phyloP scores from a whole-genome alignment of 2,329 filamentous ascomycete genomes.

The Metarhizium guizhouense region DNA sequence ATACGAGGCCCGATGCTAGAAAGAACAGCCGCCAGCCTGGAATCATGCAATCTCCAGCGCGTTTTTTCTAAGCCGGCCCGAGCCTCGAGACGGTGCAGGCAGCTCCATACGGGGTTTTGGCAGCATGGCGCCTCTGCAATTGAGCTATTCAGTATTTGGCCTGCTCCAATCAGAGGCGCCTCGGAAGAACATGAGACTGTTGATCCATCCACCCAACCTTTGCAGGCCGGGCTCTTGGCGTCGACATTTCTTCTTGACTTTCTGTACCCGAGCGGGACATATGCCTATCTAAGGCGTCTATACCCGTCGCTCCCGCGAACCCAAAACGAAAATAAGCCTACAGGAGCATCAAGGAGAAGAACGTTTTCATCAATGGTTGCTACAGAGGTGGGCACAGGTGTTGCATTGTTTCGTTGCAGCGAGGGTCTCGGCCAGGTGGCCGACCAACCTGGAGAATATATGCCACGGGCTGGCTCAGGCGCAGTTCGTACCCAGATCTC shows the following conservation, averaged over 20 bases:
- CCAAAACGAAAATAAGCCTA: constrained; percentile 10
- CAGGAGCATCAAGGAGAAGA: constrained; percentile 13
- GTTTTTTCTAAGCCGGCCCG: constrained; percentile 32
- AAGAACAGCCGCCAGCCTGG: constrained; percentile 46
- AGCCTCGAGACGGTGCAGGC: constrained; percentile 30
- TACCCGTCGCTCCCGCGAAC: constrained; percentile 19
- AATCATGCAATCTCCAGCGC: constrained; percentile 46
- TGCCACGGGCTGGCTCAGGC: background rate
- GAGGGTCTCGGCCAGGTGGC: background rate
- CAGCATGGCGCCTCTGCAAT: constrained; percentile 42
- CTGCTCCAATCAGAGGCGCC: constrained; percentile 20
- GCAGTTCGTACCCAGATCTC: background rate
- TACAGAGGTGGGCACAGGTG: constrained; percentile 3
- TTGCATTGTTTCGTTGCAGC: background rate
- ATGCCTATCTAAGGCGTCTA: constrained; percentile 31
- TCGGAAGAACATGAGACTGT: constrained; percentile 8
- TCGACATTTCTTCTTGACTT: constrained; percentile 48
- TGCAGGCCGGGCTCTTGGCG: constrained; percentile 26
- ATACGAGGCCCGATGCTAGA: constrained; percentile 40
- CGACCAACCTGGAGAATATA: background rate
- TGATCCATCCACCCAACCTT: constrained; percentile 14
- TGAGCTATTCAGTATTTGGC: constrained; percentile 36
- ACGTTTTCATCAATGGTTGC: constrained; percentile 15
- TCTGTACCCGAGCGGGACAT: constrained; percentile 39
- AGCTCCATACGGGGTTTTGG: constrained; percentile 43